phyloP scores from a whole-genome alignment of 2,329 filamentous ascomycete genomes.

The Rutstroemia sp. region DNA sequence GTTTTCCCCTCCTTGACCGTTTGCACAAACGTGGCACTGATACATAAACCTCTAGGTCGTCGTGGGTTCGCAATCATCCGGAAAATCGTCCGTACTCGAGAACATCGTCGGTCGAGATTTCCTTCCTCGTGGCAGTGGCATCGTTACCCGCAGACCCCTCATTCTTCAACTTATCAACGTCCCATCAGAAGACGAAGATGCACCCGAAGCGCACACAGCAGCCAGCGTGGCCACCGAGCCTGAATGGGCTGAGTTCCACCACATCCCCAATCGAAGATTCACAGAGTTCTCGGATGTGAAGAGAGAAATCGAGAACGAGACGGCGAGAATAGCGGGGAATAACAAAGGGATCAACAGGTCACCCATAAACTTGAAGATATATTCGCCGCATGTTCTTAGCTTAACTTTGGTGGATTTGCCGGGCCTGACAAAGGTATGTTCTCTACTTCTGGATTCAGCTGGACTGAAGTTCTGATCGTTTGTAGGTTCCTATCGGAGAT shows the following conservation, averaged over 20 bases:
- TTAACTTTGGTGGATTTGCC: conserved; percentile 93
- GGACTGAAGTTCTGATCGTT: conserved; percentile 10
- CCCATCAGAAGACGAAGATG: conserved; percentile 57
- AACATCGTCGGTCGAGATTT: conserved; percentile 99
- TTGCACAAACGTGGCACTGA: conserved; percentile 14
- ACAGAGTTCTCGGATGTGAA: conserved; percentile 91
- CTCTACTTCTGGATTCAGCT: background rate
- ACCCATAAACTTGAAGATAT: conserved; percentile 97
- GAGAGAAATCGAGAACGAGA: conserved; percentile 95
- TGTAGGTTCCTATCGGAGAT: conserved; percentile 87
- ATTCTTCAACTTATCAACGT: conserved; percentile 99
- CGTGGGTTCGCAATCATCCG: conserved; percentile 94
- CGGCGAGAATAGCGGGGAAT: conserved; percentile 84
- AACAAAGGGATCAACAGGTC: conserved; percentile 98
- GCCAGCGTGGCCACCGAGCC: conserved; percentile 59
- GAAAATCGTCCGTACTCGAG: conserved; percentile 96
- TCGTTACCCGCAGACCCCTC: conserved; percentile 87
- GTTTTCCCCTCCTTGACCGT: conserved; percentile 21
- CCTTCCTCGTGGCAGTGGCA: conserved; percentile 89
- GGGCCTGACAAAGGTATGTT: conserved; percentile 78
- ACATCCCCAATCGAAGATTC: conserved; percentile 82
- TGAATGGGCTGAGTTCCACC: conserved; percentile 93
- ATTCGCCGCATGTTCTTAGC: conserved; percentile 93
- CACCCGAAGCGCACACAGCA: conserved; percentile 66
- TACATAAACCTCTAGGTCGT: conserved; percentile 60